A percentile compares a stretch with the other conserved stretches of the same genome.
Evolutionary conservation across 2,329 filamentous ascomycete species (phyloP).

Genomic region (Colletotrichum sp.): DNA sequence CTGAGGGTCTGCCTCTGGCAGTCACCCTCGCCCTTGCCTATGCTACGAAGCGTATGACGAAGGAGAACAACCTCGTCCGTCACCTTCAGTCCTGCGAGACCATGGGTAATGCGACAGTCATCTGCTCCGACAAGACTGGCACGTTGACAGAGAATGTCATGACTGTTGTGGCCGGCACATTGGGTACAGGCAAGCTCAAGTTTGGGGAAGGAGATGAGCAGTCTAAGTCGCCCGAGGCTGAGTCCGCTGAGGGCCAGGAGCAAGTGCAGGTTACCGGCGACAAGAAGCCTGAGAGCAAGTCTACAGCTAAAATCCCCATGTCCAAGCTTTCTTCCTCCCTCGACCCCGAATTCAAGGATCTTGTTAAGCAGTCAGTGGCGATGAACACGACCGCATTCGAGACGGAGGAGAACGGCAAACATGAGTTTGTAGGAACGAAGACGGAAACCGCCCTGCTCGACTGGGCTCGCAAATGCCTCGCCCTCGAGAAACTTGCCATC

Average conservation of each 20-base stretch:
- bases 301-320: not conserved
- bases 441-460: conserved; percentile 59
- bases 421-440: conserved; percentile 56
- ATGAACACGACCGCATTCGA: conserved; percentile 61
- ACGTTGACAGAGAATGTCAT: conserved; percentile 69
- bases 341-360: conserved; percentile 34
- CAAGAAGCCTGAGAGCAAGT: not conserved
- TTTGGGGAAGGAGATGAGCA: conserved; percentile 38
- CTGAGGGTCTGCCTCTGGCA: conserved; percentile 64
- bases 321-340: conserved; percentile 25
- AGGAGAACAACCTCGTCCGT: conserved; percentile 66
- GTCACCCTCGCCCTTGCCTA: conserved; percentile 67
- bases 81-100: conserved; percentile 64
- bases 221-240: not conserved
- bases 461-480: conserved; percentile 26
- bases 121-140: conserved; percentile 71
- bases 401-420: conserved; percentile 43
- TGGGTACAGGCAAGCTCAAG: conserved; percentile 40
- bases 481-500: conserved; percentile 47
- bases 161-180: conserved; percentile 62
- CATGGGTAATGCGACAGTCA: conserved; percentile 67
- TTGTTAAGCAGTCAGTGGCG: conserved; percentile 45
- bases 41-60: conserved; percentile 66
- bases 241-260: not conserved
- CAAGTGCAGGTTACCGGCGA: not conserved